Percentiles rank a stretch among this genome's conserved stretches.
These are phyloP conservation scores for Lasiosphaeria hispida DNA, from an alignment of 495 filamentous ascomycete species.

Conservation along the genomic window DNA sequence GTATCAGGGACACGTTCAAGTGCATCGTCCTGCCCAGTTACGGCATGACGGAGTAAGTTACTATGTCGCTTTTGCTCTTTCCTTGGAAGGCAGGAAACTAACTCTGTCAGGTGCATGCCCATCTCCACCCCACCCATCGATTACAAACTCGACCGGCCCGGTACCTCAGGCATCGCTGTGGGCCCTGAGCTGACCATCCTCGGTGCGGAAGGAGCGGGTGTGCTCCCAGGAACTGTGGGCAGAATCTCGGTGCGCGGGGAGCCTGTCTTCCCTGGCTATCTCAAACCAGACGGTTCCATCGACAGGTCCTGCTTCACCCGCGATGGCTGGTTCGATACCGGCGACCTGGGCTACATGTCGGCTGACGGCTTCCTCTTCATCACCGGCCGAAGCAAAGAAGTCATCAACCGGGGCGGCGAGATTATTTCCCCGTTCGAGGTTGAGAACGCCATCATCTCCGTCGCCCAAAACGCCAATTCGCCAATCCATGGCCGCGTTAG, in stretches of 20 bases:
- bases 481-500: slow-evolving; percentile 33
- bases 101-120: slow-evolving; percentile 37
- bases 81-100: background rate
- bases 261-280: slow-evolving; percentile 45
- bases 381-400: slow-evolving; percentile 57
- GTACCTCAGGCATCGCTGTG: slow-evolving; percentile 43
- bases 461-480: slow-evolving; percentile 29
- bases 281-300: slow-evolving; percentile 29
- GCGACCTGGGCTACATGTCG: slow-evolving; percentile 49
- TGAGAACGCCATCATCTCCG: slow-evolving; percentile 32
- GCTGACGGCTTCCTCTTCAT: slow-evolving; percentile 54
- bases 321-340: slow-evolving; percentile 48
- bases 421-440: slow-evolving; percentile 53
- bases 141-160: slow-evolving; percentile 41
- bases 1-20: slow-evolving; percentile 38
- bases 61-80: background rate
- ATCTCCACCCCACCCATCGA: slow-evolving; percentile 42
- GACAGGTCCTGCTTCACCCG: slow-evolving; percentile 39
- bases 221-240: slow-evolving; percentile 24
- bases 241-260: slow-evolving; percentile 44
- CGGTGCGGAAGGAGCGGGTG: slow-evolving; percentile 16
- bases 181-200: slow-evolving; percentile 44
- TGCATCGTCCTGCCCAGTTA: slow-evolving; percentile 45
- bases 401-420: slow-evolving; percentile 59
- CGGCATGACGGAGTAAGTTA: slow-evolving; percentile 46